Percentiles rank a stretch among this genome's conserved stretches.
phyloP scores from a whole-genome alignment of 192 early-diverging fungal genomes.

The Coemansia sp. region DNA sequence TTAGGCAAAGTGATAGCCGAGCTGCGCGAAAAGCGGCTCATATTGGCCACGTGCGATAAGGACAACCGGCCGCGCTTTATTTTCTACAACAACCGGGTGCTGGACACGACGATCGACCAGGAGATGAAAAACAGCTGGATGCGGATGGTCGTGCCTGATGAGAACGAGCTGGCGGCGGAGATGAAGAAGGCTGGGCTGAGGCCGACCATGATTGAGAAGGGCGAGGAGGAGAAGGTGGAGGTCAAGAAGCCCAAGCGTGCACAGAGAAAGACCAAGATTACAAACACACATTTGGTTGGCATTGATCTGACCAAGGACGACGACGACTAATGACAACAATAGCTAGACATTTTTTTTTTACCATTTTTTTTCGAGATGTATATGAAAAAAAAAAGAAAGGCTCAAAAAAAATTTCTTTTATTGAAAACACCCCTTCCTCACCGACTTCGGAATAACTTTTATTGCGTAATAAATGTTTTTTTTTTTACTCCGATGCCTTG shows the following conservation, averaged over 20 bases:
- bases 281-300: slow-evolving; percentile 73
- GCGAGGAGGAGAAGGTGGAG: slow-evolving; percentile 45
- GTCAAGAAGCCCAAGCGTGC: slow-evolving; percentile 62
- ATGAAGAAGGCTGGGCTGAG: slow-evolving; percentile 66
- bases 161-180: slow-evolving; percentile 67
- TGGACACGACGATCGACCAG: slow-evolving; percentile 15
- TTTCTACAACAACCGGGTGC: slow-evolving; percentile 59
- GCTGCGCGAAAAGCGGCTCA: slow-evolving; percentile 46
- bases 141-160: slow-evolving; percentile 65
- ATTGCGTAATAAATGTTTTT: no score
- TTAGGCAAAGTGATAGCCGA: slow-evolving; percentile 27
- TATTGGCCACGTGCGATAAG: slow-evolving; percentile 66
- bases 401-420: neutral
- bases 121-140: slow-evolving; percentile 79
- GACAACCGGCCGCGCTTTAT: slow-evolving; percentile 63
- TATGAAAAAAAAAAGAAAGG: no score
- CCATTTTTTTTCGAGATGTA: no score
- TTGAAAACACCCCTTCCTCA: no score
- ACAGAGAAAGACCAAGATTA: slow-evolving; percentile 71
- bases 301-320: slow-evolving; percentile 77
- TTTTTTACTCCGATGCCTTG: slow-evolving; percentile 42
- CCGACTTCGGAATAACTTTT: no score
- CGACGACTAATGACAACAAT: slow-evolving; percentile 30
- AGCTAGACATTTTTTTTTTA: no score
- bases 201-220: slow-evolving; percentile 70